A percentile compares a stretch with the other conserved stretches of the same genome.
These are phyloP conservation scores for Knoxdaviesia proteae DNA, from an alignment of 2,329 filamentous ascomycete species.

Conservation along the genomic window DNA sequence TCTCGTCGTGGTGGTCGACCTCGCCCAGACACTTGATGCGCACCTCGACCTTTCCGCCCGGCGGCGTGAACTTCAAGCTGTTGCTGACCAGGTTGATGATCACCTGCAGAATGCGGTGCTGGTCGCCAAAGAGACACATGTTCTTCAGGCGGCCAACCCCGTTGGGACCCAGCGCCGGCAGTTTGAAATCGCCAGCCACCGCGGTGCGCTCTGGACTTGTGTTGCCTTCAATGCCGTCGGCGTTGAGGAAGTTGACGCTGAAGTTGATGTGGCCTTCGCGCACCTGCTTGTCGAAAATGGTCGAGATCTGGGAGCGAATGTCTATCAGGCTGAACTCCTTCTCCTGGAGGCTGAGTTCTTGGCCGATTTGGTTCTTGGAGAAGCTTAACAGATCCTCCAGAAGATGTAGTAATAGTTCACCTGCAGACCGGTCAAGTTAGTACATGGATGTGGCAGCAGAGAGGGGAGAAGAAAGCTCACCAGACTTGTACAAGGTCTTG, in stretches of 20 bases:
- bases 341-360: conserved; percentile 62
- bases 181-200: conserved; percentile 5
- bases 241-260: conserved; percentile 37
- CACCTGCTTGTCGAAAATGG: conserved; percentile 81
- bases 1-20: conserved; percentile 24
- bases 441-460: neutral
- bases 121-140: conserved; percentile 82
- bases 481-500: conserved; percentile 75
- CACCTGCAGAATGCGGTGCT: conserved; percentile 79
- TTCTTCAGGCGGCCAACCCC: conserved; percentile 54
- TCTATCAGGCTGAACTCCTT: conserved; percentile 73
- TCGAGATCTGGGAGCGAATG: conserved; percentile 58
- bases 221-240: conserved; percentile 7
- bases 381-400: conserved; percentile 81
- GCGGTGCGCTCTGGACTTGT: conserved; percentile 13
- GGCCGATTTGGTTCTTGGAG: conserved; percentile 84
- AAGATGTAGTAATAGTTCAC: conserved; percentile 64
- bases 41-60: conserved; percentile 53
- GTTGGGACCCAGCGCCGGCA: conserved; percentile 28
- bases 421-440: conserved; percentile 6
- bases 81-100: conserved; percentile 87
- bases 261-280: conserved; percentile 60
- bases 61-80: conserved; percentile 73
- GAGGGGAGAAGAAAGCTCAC: conserved; percentile 6
- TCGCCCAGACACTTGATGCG: conserved; percentile 56